phyloP scores from a whole-genome alignment of 2,329 filamentous ascomycete species.

The Fusarium sp. region DNA sequence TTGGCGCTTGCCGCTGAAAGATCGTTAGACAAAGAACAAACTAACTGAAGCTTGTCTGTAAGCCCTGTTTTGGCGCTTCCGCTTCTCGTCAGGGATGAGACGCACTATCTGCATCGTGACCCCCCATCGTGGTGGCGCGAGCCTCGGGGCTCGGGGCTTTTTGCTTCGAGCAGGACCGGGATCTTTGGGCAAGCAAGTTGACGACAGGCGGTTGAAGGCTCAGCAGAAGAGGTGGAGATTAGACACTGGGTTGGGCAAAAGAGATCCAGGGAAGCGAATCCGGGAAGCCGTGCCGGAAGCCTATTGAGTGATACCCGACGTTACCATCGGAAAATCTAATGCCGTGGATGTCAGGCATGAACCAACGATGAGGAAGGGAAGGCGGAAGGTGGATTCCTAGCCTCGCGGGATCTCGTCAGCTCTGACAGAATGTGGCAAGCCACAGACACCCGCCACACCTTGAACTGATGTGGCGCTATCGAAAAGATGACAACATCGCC shows the following conservation, averaged over 20 bases:
- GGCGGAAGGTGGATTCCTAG: background rate
- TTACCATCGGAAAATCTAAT: background rate
- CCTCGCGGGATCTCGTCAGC: background rate
- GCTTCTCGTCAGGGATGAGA: constrained; percentile 24
- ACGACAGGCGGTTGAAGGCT: background rate
- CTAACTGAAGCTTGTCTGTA: constrained; percentile 5
- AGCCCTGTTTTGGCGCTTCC: constrained; percentile 9
- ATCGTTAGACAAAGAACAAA: constrained; percentile 7
- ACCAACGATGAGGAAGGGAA: background rate
- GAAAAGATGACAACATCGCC: constrained; percentile 38
- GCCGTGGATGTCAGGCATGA: background rate
- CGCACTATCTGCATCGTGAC: constrained; percentile 25
- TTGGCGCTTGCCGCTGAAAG: constrained; percentile 21
- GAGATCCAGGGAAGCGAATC: background rate
- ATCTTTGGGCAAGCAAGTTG: background rate
- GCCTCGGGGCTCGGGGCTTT: constrained; percentile 22
- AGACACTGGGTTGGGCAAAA: background rate
- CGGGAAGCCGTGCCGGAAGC: background rate
- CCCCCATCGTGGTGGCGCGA: constrained; percentile 15
- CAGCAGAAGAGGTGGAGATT: background rate
- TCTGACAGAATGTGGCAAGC: background rate
- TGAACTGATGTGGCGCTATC: constrained; percentile 15
- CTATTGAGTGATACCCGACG: background rate
- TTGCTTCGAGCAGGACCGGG: constrained; percentile 7
- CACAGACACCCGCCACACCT: constrained; percentile 33